Evolutionary conservation across 805 yeast genomes (phyloP), one percentile per base, ranked within the genome.

Genomic region (Candida ortonii): DNA sequence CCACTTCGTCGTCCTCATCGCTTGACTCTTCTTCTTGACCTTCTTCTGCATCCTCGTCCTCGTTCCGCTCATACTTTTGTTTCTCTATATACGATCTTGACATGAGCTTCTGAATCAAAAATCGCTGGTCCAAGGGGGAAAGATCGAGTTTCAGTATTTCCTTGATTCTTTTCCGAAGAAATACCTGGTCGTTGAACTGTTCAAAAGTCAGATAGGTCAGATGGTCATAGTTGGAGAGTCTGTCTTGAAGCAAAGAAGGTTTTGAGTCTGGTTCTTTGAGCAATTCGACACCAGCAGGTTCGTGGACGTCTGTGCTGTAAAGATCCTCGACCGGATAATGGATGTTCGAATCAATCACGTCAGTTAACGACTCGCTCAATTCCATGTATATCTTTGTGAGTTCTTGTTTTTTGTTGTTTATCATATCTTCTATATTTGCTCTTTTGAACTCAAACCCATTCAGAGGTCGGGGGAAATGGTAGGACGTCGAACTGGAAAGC

Each of bases 21-120:
- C 39, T 47, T 5, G 44, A 57, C 4, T 30, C 44, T 1, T 41
- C 51, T 5, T 35, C 46, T 11, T 31, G 41, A 14, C 33, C 41
- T 10, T 25, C 33, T n/a, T 31, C 30, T 10, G 36, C 26, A 6
- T 38, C 36, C 6, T 28, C 33, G 15, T 40, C 34, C 16, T 54
- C 50, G 7, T 43, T 46, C 13, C 44, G 40, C 15, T 47, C 42
- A 34, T 44, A 45, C 26, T 46, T 59, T 30, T 56, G 55, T 42
- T 71, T 74, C 39, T 72, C 74, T 39, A 73, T 69, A 40, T 75
- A 77, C 28, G 83, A 75, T 6, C 81, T 76, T 73, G 81, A 78
- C 87, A 80, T 80, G 34, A 81, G 59, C 41, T 71, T 67, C 27
- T 83, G 84, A 12, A 79, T 76, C 38, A 80, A 49, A 47, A 62